A percentile compares a stretch with the other conserved stretches of the same genome.
phyloP scores from a whole-genome alignment of 805 yeast species.

The Suhomyces tanzawaensis region DNA sequence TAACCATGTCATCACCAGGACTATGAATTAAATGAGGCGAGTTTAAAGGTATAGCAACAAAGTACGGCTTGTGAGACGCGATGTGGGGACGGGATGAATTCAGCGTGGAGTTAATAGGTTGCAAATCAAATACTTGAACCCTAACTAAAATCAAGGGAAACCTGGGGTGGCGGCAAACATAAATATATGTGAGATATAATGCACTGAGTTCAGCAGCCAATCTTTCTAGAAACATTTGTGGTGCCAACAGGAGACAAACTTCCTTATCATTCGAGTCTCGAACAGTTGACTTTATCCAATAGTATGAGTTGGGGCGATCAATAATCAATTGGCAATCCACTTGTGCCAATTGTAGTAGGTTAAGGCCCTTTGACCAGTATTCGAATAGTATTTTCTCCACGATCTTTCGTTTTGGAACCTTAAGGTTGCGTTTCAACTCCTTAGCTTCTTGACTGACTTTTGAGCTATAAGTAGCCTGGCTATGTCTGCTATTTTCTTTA shows the following conservation, averaged over 20 bases:
- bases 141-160: constrained; percentile 61
- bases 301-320: constrained; percentile 49
- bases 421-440: constrained; percentile 9
- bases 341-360: constrained; percentile 65
- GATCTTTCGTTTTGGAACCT: constrained; percentile 27
- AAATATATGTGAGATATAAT: constrained; percentile 61
- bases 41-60: constrained; percentile 63
- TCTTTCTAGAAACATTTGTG: constrained; percentile 48
- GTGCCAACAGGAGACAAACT: constrained; percentile 41
- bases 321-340: constrained; percentile 64
- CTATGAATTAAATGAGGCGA: constrained; percentile 68
- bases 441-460: constrained; percentile 17
- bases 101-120: constrained; percentile 15
- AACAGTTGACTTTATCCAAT: constrained; percentile 50
- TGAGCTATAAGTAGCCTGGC: constrained; percentile 23
- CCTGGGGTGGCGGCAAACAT: constrained; percentile 62
- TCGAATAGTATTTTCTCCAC: constrained; percentile 48
- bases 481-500: constrained; percentile 9
- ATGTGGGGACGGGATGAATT: constrained; percentile 36
- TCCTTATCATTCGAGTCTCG: constrained; percentile 31
- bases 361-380: constrained; percentile 57
- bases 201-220: constrained; percentile 48
- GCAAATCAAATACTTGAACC: constrained; percentile 63
- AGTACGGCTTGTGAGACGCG: constrained; percentile 58
- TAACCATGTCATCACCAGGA: constrained; percentile 38